Percentiles rank a stretch among this genome's conserved stretches.
These are phyloP conservation scores for Aquilaria malaccensis DNA, from an alignment of 345 rosid genomes.

Conservation along the genomic window DNA sequence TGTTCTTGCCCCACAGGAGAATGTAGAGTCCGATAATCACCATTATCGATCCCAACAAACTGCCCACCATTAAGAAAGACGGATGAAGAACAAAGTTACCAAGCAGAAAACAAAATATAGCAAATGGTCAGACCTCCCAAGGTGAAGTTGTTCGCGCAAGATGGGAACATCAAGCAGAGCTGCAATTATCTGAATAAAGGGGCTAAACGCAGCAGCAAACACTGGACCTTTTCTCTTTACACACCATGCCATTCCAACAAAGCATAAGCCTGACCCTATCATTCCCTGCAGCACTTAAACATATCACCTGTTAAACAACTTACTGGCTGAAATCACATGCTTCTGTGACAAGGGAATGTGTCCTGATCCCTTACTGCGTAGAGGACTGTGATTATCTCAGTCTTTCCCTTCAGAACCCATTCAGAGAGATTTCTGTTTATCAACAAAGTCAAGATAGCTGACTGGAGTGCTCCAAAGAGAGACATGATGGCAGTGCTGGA, in stretches of 20 bases:
- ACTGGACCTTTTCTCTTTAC: conserved; percentile 58
- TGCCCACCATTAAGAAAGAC: conserved; percentile 13
- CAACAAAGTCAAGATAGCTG: conserved; percentile 34
- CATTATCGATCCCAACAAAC: conserved; percentile 48
- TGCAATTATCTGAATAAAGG: conserved; percentile 49
- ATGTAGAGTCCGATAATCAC: conserved; percentile 60
- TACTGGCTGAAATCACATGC: not conserved
- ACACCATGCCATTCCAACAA: conserved; percentile 66
- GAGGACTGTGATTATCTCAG: conserved; percentile 35
- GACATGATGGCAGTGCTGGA: conserved; percentile 60
- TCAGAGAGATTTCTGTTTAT: conserved; percentile 30
- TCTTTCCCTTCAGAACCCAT: conserved; percentile 39
- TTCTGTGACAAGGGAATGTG: too few relatives aligned
- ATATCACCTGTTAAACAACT: not conserved
- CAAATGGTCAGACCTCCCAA: conserved; percentile 41
- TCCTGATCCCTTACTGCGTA: conserved; percentile 31
- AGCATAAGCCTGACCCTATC: conserved; percentile 51
- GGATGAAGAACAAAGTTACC: not conserved
- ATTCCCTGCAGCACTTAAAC: conserved; percentile 34
- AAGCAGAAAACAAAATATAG: not conserved
- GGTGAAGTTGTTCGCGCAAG: conserved; percentile 40
- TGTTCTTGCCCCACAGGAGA: conserved; percentile 64
- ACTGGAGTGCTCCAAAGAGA: conserved; percentile 55
- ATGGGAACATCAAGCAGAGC: conserved; percentile 50
- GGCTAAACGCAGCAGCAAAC: conserved; percentile 57